Base-by-base conservation (phyloP, 2,329 filamentous ascomycete genomes). In the Cladosporium sp. region DNA sequence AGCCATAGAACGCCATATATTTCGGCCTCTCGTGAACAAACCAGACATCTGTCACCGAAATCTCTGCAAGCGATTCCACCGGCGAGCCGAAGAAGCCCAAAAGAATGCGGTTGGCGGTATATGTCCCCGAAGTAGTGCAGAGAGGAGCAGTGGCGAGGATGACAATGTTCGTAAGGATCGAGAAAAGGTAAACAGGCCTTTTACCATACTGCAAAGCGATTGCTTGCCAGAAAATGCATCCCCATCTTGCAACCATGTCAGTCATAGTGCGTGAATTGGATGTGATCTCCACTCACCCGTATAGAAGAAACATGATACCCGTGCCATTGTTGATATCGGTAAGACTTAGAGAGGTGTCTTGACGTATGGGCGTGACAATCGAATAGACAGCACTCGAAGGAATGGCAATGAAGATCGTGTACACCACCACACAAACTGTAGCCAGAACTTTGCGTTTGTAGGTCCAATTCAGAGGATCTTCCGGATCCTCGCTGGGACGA, bases 161-260 rank as follows among this genome's bases (percentile, higher is more conserved):
- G 2, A 62, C 66, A 15, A 72, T 64, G 5, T 67, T 68, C 13
- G 67, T 67, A 3, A 70, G 54, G 2, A 67, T 67, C 1, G 69
- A 72, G 29, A 74, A 57, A 2, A 78, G 59, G 49, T 77, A 78
- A 1, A 73, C 69, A 1, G 69, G 67, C 4, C 76, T 67, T 49
- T 76, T 72, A n/a, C 77, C 77, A 53, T 75, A 78, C 41, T 73
- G 72, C 15, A 78, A 59, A 0, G 77, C 77, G 25, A 79, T 58
- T 2, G 77, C 75, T 55, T 79, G 76, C 71, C 73, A 78, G 36
- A 79, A 63, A 2, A 79, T 59, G 54, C 72, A 71, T 0, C 73
- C 75, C 74, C 74, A 61, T 16, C 59, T 56, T 15, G 20, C 12
- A 6, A n/a, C 76, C 2, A 74, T 73, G 15, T 75, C 68, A 19